phyloP scores from a whole-genome alignment of 179 eudicot genomes.

The Beta lomatogona region DNA sequence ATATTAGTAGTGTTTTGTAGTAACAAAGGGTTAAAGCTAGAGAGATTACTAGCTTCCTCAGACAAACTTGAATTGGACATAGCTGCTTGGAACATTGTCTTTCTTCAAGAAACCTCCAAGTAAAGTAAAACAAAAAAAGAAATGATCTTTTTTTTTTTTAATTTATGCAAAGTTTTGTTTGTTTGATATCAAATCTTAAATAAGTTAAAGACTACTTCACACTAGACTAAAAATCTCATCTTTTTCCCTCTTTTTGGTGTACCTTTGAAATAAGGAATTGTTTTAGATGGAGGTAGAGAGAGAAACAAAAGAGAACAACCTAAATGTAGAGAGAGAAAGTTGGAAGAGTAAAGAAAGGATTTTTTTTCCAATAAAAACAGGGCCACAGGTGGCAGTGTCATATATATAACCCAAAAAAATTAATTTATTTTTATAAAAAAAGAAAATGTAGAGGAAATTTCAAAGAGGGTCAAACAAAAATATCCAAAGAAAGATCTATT shows the following conservation, averaged over 20 bases:
- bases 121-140: slow-evolving; percentile 32
- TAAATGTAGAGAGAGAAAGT: slow-evolving; percentile 17
- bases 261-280: slow-evolving; percentile 14
- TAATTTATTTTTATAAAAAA: not conserved
- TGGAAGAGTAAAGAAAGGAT: slow-evolving; percentile 21
- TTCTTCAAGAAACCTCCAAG: slow-evolving; percentile 42
- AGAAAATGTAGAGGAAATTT: slow-evolving; percentile 17
- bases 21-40: slow-evolving; percentile 57
- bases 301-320: slow-evolving; percentile 25
- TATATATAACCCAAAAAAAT: slow-evolving; percentile 14
- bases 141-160: not conserved
- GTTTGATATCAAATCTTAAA: slow-evolving; percentile 23
- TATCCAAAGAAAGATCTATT: not conserved
- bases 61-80: slow-evolving; percentile 64
- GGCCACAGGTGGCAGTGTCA: slow-evolving; percentile 29
- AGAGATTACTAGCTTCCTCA: slow-evolving; percentile 48
- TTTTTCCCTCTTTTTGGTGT: slow-evolving; percentile 17
- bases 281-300: slow-evolving; percentile 10
- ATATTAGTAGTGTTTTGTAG: slow-evolving; percentile 36
- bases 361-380: slow-evolving; percentile 18
- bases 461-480: slow-evolving; percentile 19
- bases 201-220: slow-evolving; percentile 23
- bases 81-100: slow-evolving; percentile 53
- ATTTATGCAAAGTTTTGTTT: slow-evolving; percentile 15
- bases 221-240: slow-evolving; percentile 22